A percentile compares a stretch with the other conserved stretches of the same genome.
These are phyloP conservation scores for Raphanus raphanistrum DNA, from an alignment of 345 rosid genomes.

Conservation along the genomic window DNA sequence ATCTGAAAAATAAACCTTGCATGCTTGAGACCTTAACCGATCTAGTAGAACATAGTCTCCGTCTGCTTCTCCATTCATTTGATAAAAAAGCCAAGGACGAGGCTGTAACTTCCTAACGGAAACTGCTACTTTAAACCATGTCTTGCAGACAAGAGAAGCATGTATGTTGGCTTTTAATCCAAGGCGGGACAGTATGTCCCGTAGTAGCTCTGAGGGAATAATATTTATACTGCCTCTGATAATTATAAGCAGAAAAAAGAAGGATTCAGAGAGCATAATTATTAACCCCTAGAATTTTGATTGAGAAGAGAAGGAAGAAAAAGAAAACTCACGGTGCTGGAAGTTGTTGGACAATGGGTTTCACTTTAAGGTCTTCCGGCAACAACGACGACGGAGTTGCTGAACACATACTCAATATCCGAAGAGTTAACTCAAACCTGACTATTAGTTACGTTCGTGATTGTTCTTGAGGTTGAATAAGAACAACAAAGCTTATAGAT, in stretches of 20 bases:
- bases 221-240: background rate
- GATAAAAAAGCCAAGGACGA: background rate
- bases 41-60: background rate
- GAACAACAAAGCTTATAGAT: background rate
- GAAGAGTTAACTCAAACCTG: background rate
- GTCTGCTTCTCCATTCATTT: background rate
- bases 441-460: background rate
- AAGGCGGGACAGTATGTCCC: conserved; percentile 5
- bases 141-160: conserved; percentile 6
- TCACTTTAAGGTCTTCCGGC: background rate
- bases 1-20: background rate
- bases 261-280: background rate
- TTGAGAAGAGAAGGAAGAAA: background rate
- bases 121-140: conserved; percentile 10
- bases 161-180: background rate
- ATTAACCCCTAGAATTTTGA: background rate
- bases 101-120: background rate
- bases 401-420: background rate
- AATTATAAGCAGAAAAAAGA: background rate
- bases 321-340: background rate
- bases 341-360: background rate
- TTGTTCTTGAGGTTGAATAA: background rate
- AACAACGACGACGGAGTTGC: background rate
- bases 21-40: background rate
- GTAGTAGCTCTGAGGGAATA: background rate